These are phyloP conservation scores for Aspergillus texensis DNA, from an alignment of 2,329 filamentous ascomycete species.

Conservation along the genomic window DNA sequence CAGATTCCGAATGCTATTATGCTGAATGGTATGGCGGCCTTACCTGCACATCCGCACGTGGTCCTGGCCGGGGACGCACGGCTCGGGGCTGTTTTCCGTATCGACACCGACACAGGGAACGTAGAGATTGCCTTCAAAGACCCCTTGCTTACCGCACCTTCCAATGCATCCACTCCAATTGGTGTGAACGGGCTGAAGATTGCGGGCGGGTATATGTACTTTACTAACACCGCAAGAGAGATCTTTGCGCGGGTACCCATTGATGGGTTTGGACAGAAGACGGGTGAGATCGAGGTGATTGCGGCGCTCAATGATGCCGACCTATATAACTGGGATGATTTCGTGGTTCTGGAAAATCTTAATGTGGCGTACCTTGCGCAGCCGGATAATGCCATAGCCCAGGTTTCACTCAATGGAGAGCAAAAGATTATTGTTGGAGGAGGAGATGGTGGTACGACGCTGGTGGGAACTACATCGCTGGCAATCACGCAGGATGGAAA, in stretches of 20 bases:
- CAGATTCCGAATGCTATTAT: slow-evolving; percentile 18
- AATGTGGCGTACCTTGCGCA: slow-evolving; percentile 19
- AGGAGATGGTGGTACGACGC: not conserved
- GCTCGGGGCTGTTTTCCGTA: slow-evolving; percentile 18
- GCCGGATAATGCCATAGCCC: slow-evolving; percentile 9
- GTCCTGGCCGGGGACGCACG: slow-evolving; percentile 22
- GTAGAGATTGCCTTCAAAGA: slow-evolving; percentile 15
- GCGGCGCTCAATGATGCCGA: not conserved
- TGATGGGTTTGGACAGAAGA: slow-evolving; percentile 1
- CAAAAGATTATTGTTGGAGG: slow-evolving; percentile 13
- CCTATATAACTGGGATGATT: slow-evolving; percentile 19
- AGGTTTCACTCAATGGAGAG: slow-evolving; percentile 11
- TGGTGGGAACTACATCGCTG: slow-evolving; percentile 13
- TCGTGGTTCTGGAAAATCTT: slow-evolving; percentile 13
- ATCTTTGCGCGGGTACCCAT: slow-evolving; percentile 14
- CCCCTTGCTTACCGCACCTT: slow-evolving; percentile 1
- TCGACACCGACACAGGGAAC: slow-evolving; percentile 17
- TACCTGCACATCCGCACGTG: slow-evolving; percentile 14
- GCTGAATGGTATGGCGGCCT: slow-evolving; percentile 22
- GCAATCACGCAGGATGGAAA: not conserved
- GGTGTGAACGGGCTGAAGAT: slow-evolving; percentile 24
- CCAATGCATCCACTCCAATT: slow-evolving; percentile 14
- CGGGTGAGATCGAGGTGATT: slow-evolving; percentile 12
- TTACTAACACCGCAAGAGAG: slow-evolving; percentile 15
- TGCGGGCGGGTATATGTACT: slow-evolving; percentile 14